Percentiles rank a stretch among this genome's conserved stretches.
These are phyloP conservation scores for Neurospora discreta DNA, from an alignment of 495 filamentous ascomycete genomes.

Conservation along the genomic window DNA sequence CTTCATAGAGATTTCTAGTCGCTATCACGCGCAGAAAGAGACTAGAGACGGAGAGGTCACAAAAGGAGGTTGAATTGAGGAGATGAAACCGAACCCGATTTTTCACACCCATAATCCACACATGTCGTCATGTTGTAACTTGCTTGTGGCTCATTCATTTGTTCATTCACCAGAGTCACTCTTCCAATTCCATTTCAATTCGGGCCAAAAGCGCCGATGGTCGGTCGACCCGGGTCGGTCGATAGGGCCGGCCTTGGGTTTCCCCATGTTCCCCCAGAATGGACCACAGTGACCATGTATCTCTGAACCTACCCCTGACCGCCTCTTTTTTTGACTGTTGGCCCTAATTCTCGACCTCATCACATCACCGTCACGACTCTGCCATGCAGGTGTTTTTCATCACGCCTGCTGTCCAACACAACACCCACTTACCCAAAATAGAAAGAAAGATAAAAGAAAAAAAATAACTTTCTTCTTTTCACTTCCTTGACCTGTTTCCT, in stretches of 20 bases:
- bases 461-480: not conserved
- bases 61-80: not conserved
- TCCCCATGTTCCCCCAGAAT: not conserved
- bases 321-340: not conserved
- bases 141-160: not conserved
- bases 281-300: not conserved
- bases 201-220: not conserved
- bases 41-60: not conserved
- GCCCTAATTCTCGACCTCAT: not conserved
- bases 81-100: not conserved
- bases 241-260: not conserved
- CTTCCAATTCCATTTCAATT: not conserved
- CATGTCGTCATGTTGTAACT: not conserved
- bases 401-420: not conserved
- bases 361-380: not conserved
- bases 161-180: not conserved
- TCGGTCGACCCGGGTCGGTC: not conserved
- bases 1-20: not conserved
- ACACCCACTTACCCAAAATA: not conserved
- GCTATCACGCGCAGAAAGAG: not conserved
- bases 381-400: not conserved
- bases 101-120: not conserved
- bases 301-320: not conserved
- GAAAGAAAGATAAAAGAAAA: too few species aligned
- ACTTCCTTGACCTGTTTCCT: not conserved